Conservation (phyloP, 73 alveolate species). For the Paramecium sexaurelia region DNA sequence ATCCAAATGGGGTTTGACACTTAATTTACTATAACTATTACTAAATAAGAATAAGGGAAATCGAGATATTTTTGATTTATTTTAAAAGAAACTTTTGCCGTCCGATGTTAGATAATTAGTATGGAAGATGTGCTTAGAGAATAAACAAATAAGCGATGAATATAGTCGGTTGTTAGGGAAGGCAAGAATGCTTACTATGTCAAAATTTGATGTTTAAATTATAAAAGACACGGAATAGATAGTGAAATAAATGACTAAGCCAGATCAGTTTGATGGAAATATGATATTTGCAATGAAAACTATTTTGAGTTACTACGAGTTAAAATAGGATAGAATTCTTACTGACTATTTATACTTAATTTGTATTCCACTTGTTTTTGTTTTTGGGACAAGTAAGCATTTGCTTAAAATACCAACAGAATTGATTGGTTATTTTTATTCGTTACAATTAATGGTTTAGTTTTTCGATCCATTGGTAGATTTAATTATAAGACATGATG, state of each 20-base stretch:
- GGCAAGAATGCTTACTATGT: conserved; percentile 63
- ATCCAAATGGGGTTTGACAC: conserved; percentile 59
- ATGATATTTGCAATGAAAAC: conserved; percentile 70
- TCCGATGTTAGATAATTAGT: conserved; percentile 58
- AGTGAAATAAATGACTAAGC: conserved; percentile 58
- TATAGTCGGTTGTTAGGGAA: conserved; percentile 5
- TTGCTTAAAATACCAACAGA: conserved; percentile 61
- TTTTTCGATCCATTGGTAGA: conserved; percentile 68
- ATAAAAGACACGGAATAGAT: conserved; percentile 60
- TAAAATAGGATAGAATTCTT: conserved; percentile 63
- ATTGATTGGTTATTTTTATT: conserved; percentile 60
- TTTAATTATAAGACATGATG: conserved; percentile 65
- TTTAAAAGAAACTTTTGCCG: conserved; percentile 54
- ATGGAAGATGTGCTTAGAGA: conserved; percentile 64
- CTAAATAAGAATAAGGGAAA: conserved; percentile 64
- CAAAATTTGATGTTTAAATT: conserved; percentile 65
- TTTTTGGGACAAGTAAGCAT: conserved; percentile 59
- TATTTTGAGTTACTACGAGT: conserved; percentile 56
- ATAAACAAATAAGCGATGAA: conserved; percentile 51
- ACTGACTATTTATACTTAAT: conserved; percentile 62
- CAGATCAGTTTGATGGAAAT: conserved; percentile 65
- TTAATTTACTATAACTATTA: conserved; percentile 31
- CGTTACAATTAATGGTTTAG: conserved; percentile 50
- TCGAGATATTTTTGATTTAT: conserved; percentile 63
- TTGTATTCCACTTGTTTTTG: conserved; percentile 63